Evolutionary conservation across 768 basidiomycete species (phyloP).

Genomic region (Russula lepida): DNA sequence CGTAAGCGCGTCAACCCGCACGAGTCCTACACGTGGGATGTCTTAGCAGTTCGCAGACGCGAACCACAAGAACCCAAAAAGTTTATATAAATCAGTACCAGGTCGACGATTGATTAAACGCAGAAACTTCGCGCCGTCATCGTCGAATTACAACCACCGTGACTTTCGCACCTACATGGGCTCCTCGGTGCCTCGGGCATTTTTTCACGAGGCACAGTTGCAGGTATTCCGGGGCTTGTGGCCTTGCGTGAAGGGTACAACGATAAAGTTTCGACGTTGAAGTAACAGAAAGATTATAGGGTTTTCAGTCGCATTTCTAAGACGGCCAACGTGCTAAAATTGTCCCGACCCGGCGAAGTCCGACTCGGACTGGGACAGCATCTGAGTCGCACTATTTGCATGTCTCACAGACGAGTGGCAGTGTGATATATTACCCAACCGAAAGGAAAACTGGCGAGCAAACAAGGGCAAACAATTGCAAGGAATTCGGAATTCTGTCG

Average conservation of each 20-base stretch:
- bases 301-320: not conserved
- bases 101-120: not conserved
- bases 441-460: too few relatives aligned
- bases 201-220: not conserved
- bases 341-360: too few relatives aligned
- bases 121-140: not conserved
- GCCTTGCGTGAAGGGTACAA: not conserved
- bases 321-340: not conserved
- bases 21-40: not conserved
- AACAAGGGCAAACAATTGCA: slow-evolving; percentile 6
- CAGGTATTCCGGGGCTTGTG: too few relatives aligned
- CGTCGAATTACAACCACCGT: not conserved
- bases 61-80: not conserved
- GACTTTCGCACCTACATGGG: not conserved
- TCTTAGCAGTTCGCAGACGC: not conserved
- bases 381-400: too few relatives aligned
- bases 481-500: slow-evolving; percentile 1
- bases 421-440: too few relatives aligned
- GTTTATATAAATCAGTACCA: not conserved
- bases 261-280: not conserved
- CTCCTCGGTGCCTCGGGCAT: not conserved
- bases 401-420: too few relatives aligned
- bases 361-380: too few relatives aligned
- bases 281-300: not conserved
- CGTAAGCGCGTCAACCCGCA: not conserved